These are phyloP conservation scores for Pontederia paniculata DNA, from an alignment of 176 grass and related monocot species.

Conservation along the genomic window DNA sequence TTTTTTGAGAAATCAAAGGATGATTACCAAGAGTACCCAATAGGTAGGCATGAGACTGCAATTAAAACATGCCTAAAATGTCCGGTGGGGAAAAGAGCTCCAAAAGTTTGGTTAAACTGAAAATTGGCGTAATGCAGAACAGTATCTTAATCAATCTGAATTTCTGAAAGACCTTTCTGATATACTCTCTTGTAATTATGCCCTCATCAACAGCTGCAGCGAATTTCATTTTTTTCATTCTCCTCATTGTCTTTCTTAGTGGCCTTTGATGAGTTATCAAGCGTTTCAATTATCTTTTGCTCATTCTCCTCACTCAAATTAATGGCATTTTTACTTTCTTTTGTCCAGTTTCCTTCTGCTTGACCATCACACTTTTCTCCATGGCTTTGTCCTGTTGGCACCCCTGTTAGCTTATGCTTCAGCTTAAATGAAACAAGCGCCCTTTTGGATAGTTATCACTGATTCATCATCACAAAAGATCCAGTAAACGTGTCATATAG, in stretches of 20 bases:
- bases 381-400: neutral
- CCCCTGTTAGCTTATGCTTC: slow-evolving; percentile 28
- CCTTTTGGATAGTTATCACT: slow-evolving; percentile 71
- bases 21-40: too few species aligned
- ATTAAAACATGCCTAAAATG: neutral
- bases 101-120: neutral
- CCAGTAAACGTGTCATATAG: slow-evolving; percentile 8
- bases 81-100: neutral
- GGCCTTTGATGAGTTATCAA: slow-evolving; percentile 19
- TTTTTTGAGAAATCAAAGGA: too few species aligned
- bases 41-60: too few species aligned
- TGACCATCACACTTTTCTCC: slow-evolving; percentile 9
- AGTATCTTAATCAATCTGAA: slow-evolving; percentile 79
- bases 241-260: slow-evolving; percentile 20
- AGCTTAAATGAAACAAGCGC: slow-evolving; percentile 79
- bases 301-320: slow-evolving; percentile 13
- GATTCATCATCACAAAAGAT: slow-evolving; percentile 6
- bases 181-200: slow-evolving; percentile 53
- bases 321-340: slow-evolving; percentile 18
- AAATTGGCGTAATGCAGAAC: neutral
- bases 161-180: slow-evolving; percentile 60
- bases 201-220: too few species aligned
- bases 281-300: slow-evolving; percentile 21
- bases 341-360: slow-evolving; percentile 4
- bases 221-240: neutral